Conservation (phyloP, 116 monocot genomes). For the Zostera marina region DNA sequence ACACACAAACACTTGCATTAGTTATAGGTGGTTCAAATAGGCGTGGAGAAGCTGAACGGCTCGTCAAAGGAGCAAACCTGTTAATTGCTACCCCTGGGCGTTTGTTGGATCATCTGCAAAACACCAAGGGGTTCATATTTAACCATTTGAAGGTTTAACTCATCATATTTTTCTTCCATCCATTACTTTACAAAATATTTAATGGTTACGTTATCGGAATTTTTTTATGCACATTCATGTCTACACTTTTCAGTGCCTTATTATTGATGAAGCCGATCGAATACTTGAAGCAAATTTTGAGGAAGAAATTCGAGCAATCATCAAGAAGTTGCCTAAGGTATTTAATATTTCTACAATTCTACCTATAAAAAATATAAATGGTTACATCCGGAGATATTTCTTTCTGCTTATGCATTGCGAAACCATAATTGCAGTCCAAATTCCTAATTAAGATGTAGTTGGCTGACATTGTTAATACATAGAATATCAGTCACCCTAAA, state of each 20-base stretch:
- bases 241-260: conserved; percentile 38
- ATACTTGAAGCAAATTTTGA: conserved; percentile 90
- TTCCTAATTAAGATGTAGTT: neutral
- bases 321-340: conserved; percentile 79
- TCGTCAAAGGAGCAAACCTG: conserved; percentile 73
- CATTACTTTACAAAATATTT: neutral
- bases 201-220: neutral
- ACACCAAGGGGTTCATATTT: conserved; percentile 77
- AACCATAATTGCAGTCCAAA: too few relatives aligned
- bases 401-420: too few relatives aligned
- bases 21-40: conserved; percentile 65
- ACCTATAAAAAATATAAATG: neutral
- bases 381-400: too few relatives aligned
- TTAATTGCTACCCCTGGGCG: conserved; percentile 88
- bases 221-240: neutral
- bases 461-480: neutral
- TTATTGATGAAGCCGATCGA: conserved; percentile 99
- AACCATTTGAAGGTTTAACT: conserved; percentile 54
- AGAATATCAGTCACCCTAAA: neutral
- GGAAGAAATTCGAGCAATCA: conserved; percentile 92
- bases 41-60: conserved; percentile 66
- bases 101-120: conserved; percentile 81
- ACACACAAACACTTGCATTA: conserved; percentile 76
- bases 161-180: neutral
- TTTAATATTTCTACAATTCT: conserved; percentile 2